phyloP scores from a whole-genome alignment of 306 rosid genomes.

The Echinosophora koreensis region DNA sequence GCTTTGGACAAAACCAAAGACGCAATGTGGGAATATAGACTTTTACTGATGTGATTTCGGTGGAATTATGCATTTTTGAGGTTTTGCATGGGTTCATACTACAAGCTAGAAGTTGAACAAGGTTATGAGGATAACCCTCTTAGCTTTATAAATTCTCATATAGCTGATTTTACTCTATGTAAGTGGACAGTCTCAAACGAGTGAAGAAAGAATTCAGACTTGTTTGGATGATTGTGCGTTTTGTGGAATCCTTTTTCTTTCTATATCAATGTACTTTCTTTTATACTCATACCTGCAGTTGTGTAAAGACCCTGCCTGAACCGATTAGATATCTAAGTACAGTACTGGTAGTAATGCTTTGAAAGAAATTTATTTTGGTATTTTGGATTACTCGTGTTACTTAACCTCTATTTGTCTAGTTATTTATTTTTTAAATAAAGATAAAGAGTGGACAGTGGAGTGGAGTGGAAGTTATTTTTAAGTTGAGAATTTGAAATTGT shows the following conservation, averaged over 20 bases:
- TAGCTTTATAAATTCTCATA: not conserved
- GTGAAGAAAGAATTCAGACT: slow-evolving; percentile 10
- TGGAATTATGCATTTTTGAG: not conserved
- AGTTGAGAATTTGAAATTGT: too few species aligned
- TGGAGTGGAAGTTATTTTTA: not conserved
- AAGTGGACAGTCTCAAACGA: not conserved
- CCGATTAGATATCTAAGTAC: too few species aligned
- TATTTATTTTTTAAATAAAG: not conserved
- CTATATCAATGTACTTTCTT: not conserved
- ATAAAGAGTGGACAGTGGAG: not conserved
- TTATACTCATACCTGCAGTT: not conserved
- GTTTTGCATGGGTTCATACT: not conserved
- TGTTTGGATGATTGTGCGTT: too few species aligned
- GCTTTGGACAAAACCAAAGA: not conserved
- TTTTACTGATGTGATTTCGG: not conserved
- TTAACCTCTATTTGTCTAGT: not conserved
- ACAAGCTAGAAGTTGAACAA: not conserved
- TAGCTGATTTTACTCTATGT: not conserved
- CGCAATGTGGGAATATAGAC: too few species aligned
- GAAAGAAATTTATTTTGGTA: not conserved
- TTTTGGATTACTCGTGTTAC: not conserved
- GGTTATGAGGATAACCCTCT: not conserved
- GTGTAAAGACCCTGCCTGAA: too few species aligned
- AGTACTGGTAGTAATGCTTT: not conserved
- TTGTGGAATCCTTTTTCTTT: too few species aligned